Evolutionary conservation across 2,329 filamentous ascomycete species (phyloP).

Genomic region (Phialocephala sp.): DNA sequence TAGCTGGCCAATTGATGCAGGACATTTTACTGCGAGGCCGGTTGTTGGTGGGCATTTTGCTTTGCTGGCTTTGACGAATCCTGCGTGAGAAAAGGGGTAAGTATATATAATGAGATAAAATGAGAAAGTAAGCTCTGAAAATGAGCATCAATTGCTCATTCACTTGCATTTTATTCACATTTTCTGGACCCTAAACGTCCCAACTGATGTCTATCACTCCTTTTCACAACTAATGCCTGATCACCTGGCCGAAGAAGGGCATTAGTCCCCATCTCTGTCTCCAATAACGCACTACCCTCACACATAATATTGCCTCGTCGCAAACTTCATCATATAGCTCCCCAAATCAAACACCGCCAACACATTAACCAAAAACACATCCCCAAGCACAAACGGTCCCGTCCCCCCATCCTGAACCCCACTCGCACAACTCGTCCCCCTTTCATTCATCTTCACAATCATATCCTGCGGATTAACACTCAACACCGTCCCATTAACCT

Average conservation of each 20-base stretch:
- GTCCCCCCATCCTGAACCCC: not conserved
- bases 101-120: too few relatives aligned
- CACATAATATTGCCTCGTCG: not conserved
- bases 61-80: conserved; percentile 59
- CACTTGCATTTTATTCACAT: too few relatives aligned
- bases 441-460: not conserved
- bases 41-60: conserved; percentile 83
- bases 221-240: too few relatives aligned
- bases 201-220: too few relatives aligned
- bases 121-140: too few relatives aligned
- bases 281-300: not conserved
- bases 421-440: not conserved
- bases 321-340: not conserved
- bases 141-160: too few relatives aligned
- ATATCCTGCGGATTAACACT: not conserved
- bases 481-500: conserved; percentile 2
- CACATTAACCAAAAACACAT: conserved; percentile 4
- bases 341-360: conserved; percentile 5
- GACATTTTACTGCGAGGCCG: conserved; percentile 75
- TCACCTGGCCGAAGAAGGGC: too few relatives aligned
- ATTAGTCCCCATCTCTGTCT: too few relatives aligned
- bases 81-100: not conserved
- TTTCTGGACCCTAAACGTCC: too few relatives aligned
- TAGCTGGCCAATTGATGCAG: conserved; percentile 19
- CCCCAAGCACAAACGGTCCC: not conserved